Percentiles rank a stretch among this genome's conserved stretches.
Evolutionary conservation across 2,329 filamentous ascomycete genomes (phyloP).

Genomic region (Penicillium sp.): DNA sequence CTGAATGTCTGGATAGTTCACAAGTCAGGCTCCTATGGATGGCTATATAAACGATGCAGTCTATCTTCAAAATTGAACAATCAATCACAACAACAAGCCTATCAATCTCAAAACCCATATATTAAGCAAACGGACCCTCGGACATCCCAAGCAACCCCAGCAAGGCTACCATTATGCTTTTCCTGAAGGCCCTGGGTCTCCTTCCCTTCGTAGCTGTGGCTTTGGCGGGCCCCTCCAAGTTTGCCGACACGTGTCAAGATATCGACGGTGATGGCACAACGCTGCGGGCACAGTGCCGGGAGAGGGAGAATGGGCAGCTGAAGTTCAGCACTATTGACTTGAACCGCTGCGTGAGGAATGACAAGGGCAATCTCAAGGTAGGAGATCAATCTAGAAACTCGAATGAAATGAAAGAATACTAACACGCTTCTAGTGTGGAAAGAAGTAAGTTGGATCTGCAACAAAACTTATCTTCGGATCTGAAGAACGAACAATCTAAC

Average conservation of each 20-base stretch:
- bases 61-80: not conserved
- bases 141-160: too few species aligned
- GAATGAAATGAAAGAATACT: not conserved
- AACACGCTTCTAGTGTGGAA: conserved; percentile 14
- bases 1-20: not conserved
- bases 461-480: too few species aligned
- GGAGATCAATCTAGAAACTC: not conserved
- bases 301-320: conserved; percentile 13
- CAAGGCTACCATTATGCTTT: conserved; percentile 11
- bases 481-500: not conserved
- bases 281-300: conserved; percentile 15
- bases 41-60: conserved; percentile 6
- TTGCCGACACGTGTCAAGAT: conserved; percentile 18
- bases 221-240: conserved; percentile 17
- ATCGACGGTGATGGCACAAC: conserved; percentile 13
- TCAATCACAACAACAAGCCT: not conserved
- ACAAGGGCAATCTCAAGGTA: conserved; percentile 17
- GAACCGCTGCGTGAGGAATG: conserved; percentile 21
- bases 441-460: conserved; percentile 12
- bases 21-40: not conserved
- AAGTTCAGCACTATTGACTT: conserved; percentile 13
- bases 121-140: not conserved
- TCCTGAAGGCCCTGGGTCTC: conserved; percentile 15
- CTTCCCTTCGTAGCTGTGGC: conserved; percentile 16
- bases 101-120: not conserved